Percentiles rank a stretch among this genome's conserved stretches.
phyloP scores from a whole-genome alignment of 768 basidiomycete species.

The Trametes punicea region DNA sequence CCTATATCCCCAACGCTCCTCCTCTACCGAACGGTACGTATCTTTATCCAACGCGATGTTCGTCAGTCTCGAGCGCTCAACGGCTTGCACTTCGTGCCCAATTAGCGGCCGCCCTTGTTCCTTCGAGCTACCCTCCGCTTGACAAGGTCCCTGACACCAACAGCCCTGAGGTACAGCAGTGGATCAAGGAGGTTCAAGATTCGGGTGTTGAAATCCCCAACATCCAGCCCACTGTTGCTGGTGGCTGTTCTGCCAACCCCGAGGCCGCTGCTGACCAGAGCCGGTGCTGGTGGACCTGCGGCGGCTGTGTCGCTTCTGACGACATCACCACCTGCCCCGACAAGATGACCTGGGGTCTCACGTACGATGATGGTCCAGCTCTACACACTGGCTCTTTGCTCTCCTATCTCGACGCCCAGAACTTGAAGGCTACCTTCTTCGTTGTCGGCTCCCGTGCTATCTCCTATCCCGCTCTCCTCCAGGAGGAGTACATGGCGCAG shows the following conservation, averaged over 20 bases:
- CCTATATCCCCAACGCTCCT: constrained; percentile 54
- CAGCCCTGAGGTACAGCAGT: constrained; percentile 61
- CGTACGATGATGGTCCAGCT: constrained; percentile 79
- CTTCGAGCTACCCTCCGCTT: constrained; percentile 62
- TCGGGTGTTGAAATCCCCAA: constrained; percentile 60
- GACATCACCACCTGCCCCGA: constrained; percentile 78
- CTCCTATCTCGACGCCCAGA: constrained; percentile 56
- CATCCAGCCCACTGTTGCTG: constrained; percentile 40
- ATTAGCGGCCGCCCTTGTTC: constrained; percentile 41
- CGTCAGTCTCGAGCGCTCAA: not conserved
- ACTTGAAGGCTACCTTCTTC: constrained; percentile 84
- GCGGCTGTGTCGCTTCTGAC: constrained; percentile 60
- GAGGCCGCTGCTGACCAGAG: constrained; percentile 44
- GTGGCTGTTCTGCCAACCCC: constrained; percentile 54
- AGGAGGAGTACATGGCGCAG: constrained; percentile 69
- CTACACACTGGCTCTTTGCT: constrained; percentile 74
- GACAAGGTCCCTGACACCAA: constrained; percentile 59
- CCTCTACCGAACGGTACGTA: constrained; percentile 50
- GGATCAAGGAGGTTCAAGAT: constrained; percentile 59
- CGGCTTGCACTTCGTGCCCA: not conserved
- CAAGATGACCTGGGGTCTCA: constrained; percentile 54
- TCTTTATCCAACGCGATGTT: not conserved
- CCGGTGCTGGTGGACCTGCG: constrained; percentile 82
- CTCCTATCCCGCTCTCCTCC: constrained; percentile 64
- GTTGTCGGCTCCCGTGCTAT: constrained; percentile 79